phyloP scores from a whole-genome alignment of 2,329 filamentous ascomycete species.

The Tympanopsis confertula region DNA sequence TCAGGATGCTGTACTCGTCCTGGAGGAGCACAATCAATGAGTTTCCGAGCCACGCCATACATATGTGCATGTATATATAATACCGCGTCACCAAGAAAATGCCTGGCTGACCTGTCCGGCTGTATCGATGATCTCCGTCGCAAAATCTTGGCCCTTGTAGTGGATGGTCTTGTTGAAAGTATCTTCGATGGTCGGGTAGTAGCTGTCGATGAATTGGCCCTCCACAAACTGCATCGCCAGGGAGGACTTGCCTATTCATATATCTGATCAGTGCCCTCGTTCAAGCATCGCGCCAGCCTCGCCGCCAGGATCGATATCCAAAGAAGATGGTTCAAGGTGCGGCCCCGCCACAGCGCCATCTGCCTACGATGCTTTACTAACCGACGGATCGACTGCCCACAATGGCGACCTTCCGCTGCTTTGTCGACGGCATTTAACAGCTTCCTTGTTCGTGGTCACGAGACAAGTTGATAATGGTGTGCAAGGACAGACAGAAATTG shows the following conservation, averaged over 20 bases:
- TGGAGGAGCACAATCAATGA: constrained; percentile 18
- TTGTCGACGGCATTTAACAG: constrained; percentile 49
- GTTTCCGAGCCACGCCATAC: background rate
- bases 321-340: constrained; percentile 9
- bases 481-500: background rate
- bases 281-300: too few relatives aligned
- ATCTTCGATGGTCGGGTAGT: constrained; percentile 98
- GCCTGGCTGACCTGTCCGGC: constrained; percentile 67
- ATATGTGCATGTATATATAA: background rate
- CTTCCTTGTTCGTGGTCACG: background rate
- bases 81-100: constrained; percentile 1
- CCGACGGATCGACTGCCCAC: constrained; percentile 87
- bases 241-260: constrained; percentile 74
- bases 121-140: constrained; percentile 95
- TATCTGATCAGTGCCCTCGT: background rate
- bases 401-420: constrained; percentile 91
- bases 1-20: constrained; percentile 98
- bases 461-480: background rate
- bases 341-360: constrained; percentile 11
- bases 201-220: constrained; percentile 95
- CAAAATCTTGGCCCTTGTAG: constrained; percentile 83
- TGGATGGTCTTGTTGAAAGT: constrained; percentile 95
- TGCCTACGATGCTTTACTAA: constrained; percentile 24
- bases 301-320: too few relatives aligned
- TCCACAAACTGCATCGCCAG: constrained; percentile 95